Base-by-base conservation (phyloP, 345 rosid genomes). In the Syzygium grande region DNA sequence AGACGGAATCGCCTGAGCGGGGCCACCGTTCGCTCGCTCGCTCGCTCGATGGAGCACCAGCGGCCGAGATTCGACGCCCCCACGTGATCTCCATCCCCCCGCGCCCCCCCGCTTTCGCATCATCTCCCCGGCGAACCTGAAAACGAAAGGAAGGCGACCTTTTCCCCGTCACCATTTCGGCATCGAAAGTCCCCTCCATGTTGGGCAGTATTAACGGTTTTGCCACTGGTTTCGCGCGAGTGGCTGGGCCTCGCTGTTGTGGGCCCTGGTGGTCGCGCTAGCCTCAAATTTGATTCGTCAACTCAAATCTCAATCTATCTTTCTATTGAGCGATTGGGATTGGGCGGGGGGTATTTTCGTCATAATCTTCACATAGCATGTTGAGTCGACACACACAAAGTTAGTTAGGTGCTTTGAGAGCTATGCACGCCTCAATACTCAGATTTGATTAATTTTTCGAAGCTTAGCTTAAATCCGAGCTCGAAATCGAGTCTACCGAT, bases 21-120 rank as follows among this genome's bases (percentile, higher is more conserved):
- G 6, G 43, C 43, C 43, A 41, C 6, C 6, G 41, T 4, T 38
- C 38, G 38, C 38, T 34, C 41, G 46, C 46, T 43, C 46, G 46
- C 46, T 43, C 46, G 46, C 46, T 43, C 46, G 46, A 34, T 17
- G 13, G 14, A 9, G 2, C 46, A 7, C 23, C 49, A 46, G 9
- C 49, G 80, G 80, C 9, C 2, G 25, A 68, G 80, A 11, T 61
- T 59, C 65, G 16, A 51, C 5, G 46, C 65, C 30, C 29, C 15
- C 3, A 59, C 30, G n/a, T 56, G 61, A 56, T 5, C 1, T 25
- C 0, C n/a, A 25, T 11, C 30, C 0, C 5, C 19, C 7, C 46
- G 5, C 6, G 7, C 46, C 46, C 46, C 46, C 7, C 46, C 7
- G 3, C 25, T 52, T 16, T 15, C 55, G 3, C 3, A 23, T 9